Evolutionary conservation across 331 rosid genomes (phyloP), one percentile per base, ranked within the genome.

Genomic region (Acacia concinna): DNA sequence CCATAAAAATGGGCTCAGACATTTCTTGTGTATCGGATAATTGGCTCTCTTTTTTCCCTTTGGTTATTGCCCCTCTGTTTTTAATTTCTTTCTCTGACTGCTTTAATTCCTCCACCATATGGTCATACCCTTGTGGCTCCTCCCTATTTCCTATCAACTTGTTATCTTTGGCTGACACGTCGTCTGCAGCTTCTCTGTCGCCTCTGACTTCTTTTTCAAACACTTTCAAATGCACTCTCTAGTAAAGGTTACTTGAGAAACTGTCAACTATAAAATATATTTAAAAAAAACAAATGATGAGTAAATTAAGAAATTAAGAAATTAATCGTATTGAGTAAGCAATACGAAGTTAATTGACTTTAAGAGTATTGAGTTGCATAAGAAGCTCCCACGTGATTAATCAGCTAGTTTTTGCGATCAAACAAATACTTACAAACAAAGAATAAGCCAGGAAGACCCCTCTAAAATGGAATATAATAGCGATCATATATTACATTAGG

Each of bases 401-500:
- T 82, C 79, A 63, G 32, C 17, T 51, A 75, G 79, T 73, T 68
- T 74, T 72, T 68, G 56, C 59, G 76, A 69, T 75, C 73, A 81
- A 76, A 70, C 85, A 87, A 81, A 46, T 84, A 72, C 68, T 80
- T 18, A 69, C 59, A 78, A 49, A 69, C 20, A 25, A 52, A n/a
- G 28, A 52, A 28, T 35, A 64, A 51, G 79, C 40, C 82, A 68
- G 31, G n/a, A 74, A 60, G 59, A 34, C 79, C 75, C 70, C 85
- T 38, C 59, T 46, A 40, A 34, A 69, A 78, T 68, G 14, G 35
- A 75, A 40, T 54, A 65, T 82, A 71, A 82, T 62, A 78, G 86
- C 85, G 73, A 63, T 21, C 83, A 74, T 51, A 74, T 67, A 34
- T 60, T 84, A 79, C 85, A 85, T 17, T 23, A 57, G 73, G 75